These are phyloP conservation scores for Boletus sp. DNA, from an alignment of 768 basidiomycete species.

Conservation along the genomic window DNA sequence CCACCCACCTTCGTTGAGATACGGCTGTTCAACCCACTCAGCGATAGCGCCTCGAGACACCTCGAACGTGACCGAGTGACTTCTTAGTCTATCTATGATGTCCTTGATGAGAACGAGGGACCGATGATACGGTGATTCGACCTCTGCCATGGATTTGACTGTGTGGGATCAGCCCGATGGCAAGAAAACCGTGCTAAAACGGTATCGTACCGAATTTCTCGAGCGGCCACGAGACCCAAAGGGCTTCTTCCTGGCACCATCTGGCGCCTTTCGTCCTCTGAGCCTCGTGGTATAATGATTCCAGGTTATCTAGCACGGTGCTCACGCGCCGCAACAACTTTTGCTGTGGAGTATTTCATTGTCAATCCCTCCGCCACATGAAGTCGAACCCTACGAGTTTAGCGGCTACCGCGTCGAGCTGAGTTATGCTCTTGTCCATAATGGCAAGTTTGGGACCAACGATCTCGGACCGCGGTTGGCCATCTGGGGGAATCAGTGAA, in stretches of 20 bases:
- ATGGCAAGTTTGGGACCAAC: constrained; percentile 61
- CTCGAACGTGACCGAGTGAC: constrained; percentile 68
- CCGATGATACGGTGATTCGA: constrained; percentile 65
- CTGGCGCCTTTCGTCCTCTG: constrained; percentile 66
- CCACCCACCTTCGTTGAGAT: constrained; percentile 68
- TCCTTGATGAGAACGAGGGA: constrained; percentile 56
- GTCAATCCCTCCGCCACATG: not conserved
- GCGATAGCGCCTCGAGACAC: constrained; percentile 58
- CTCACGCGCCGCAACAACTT: constrained; percentile 71
- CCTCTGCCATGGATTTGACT: constrained; percentile 55
- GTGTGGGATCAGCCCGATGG: not conserved
- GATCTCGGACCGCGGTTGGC: constrained; percentile 53
- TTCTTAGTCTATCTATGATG: constrained; percentile 55
- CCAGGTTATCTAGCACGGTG: constrained; percentile 58
- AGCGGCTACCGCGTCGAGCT: constrained; percentile 52
- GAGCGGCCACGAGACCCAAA: constrained; percentile 82
- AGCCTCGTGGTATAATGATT: constrained; percentile 63
- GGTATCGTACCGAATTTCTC: constrained; percentile 64
- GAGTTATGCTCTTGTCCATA: constrained; percentile 64
- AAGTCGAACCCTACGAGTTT: constrained; percentile 57
- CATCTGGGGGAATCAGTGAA: constrained; percentile 46
- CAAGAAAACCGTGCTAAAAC: not conserved
- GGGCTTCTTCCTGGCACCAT: constrained; percentile 67
- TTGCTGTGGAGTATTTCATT: constrained; percentile 39
- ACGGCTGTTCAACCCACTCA: constrained; percentile 68